Evolutionary conservation across 2,329 filamentous ascomycete genomes (phyloP), one percentile per base, ranked within the genome.

Genomic region (Colletotrichum sp.): DNA sequence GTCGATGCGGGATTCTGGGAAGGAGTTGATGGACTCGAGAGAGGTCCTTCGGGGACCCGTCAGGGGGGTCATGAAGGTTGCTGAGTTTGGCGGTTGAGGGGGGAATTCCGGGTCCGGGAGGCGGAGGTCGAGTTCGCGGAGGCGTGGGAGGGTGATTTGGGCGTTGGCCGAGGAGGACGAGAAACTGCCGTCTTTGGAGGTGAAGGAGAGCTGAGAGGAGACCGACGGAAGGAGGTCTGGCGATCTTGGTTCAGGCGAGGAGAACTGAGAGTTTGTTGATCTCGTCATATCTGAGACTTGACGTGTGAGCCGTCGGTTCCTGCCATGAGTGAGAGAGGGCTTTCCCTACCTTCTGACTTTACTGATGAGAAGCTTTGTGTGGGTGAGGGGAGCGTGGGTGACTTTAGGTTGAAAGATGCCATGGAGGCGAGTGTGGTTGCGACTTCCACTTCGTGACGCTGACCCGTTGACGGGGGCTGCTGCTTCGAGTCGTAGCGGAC

Each of bases 321-420:
- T 24, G 24, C 10, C 32, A n/a, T 16, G 16, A 39, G 61, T 12
- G 13, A 28, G 61, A 39, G n/a, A 34, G 34, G 36, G 21, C 21
- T 32, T 13, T 26, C 15, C 64, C 30, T 75, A 72, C 67, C 72
- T 32, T 72, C 75, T 61, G 72, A 71, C 68, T 57, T 71, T 24
- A 72, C 61, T 15, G 75, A 72, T 30, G 72, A 68, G 64, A 74
- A 75, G 59, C 74, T 76, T 57, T 76, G 74, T 3, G 74, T 74
- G 28, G 74, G 74, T 10, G 74, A 74, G 48, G 72, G 75, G 28
- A 75, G 39, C 9, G 67, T 71, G 24, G 72, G 75, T 21, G 68
- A 75, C 55, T 77, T 77, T 34, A 77, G 39, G 67, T 75, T 77
- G 75, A 77, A 77, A 32, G 74, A 70, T 34, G 74, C 71, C 76